phyloP scores from a whole-genome alignment of 176 grass and related monocot genomes.

The Tuctoria greenei region DNA sequence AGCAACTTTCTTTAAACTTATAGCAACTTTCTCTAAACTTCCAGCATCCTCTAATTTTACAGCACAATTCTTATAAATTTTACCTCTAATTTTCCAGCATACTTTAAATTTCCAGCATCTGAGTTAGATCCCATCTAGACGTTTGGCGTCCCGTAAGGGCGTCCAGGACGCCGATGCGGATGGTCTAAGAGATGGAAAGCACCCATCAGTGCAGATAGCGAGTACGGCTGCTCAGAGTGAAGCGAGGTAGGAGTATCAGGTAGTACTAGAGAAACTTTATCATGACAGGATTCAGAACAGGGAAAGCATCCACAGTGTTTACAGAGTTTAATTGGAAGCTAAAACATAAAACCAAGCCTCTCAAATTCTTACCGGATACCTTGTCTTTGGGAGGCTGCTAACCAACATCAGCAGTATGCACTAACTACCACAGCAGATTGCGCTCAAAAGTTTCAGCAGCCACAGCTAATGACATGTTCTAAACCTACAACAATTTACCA shows the following conservation, averaged over 20 bases:
- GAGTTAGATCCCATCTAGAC: no score
- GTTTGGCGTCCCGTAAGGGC: no score
- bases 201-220: not conserved
- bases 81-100: no score
- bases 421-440: constrained; percentile 39
- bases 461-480: constrained; percentile 43
- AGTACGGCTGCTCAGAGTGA: not conserved
- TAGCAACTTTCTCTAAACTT: no score
- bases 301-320: constrained; percentile 15
- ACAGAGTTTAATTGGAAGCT: constrained; percentile 29
- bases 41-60: no score
- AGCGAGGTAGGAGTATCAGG: not conserved
- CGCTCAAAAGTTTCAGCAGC: constrained; percentile 27
- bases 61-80: no score
- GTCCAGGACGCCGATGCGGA: no score
- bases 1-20: no score
- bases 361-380: not conserved
- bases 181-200: not conserved
- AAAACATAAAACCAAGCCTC: constrained; percentile 42
- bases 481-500: constrained; percentile 54
- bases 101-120: no score
- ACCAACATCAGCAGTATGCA: constrained; percentile 45
- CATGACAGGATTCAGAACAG: constrained; percentile 2
- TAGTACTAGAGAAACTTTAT: not conserved
- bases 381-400: constrained; percentile 19